These are phyloP conservation scores for Trametes cinnabarina DNA, from an alignment of 768 basidiomycete genomes.

Conservation along the genomic window DNA sequence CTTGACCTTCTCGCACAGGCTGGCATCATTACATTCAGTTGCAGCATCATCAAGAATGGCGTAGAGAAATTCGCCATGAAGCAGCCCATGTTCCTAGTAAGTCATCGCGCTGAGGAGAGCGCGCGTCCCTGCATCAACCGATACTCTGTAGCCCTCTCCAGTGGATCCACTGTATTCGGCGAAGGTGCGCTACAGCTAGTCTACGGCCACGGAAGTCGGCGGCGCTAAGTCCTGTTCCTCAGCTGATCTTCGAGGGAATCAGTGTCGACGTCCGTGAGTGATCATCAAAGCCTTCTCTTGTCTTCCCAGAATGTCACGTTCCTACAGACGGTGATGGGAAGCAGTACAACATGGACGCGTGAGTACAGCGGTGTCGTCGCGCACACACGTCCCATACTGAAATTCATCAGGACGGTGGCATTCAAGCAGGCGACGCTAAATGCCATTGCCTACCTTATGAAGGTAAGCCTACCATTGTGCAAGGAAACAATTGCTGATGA, in stretches of 20 bases:
- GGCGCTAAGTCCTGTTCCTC: background rate
- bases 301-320: background rate
- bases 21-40: slow-evolving; percentile 69
- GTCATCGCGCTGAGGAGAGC: slow-evolving; percentile 5
- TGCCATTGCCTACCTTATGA: slow-evolving; percentile 69
- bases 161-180: slow-evolving; percentile 72
- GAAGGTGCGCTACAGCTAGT: slow-evolving; percentile 44
- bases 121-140: no score
- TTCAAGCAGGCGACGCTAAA: slow-evolving; percentile 81
- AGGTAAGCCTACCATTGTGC: slow-evolving; percentile 37
- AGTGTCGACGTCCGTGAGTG: slow-evolving; percentile 65
- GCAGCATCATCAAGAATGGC: slow-evolving; percentile 71
- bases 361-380: slow-evolving; percentile 17
- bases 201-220: no score
- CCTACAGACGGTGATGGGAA: slow-evolving; percentile 63
- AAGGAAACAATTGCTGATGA: background rate
- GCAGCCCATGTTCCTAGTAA: slow-evolving; percentile 72
- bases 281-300: background rate
- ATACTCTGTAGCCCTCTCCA: slow-evolving; percentile 56
- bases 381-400: background rate
- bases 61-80: slow-evolving; percentile 71
- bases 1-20: slow-evolving; percentile 37
- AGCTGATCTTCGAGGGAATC: slow-evolving; percentile 75
- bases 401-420: slow-evolving; percentile 55
- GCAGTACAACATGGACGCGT: slow-evolving; percentile 80